phyloP scores from a whole-genome alignment of 495 filamentous ascomycete species.

The Sporormia fimetaria region DNA sequence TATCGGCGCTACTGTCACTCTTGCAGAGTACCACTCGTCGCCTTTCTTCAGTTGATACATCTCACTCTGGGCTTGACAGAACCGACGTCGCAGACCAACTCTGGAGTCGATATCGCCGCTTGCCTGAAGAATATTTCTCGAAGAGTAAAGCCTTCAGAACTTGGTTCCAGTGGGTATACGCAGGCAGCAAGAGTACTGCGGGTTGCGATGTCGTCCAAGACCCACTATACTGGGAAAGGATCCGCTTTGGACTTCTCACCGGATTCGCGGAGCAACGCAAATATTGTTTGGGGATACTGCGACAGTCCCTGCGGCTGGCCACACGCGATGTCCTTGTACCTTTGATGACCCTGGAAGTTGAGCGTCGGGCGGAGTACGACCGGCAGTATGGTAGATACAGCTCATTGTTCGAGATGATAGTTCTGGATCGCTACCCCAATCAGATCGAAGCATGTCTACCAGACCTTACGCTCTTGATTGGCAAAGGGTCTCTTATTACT shows the following conservation, averaged over 20 bases:
- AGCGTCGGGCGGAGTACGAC: no score
- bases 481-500: constrained; percentile 15
- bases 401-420: constrained; percentile 32
- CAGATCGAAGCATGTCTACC: constrained; percentile 32
- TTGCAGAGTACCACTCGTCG: constrained; percentile 1
- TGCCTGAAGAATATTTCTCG: constrained; percentile 6
- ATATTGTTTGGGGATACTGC: constrained; percentile 36
- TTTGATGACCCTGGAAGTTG: constrained; percentile 15
- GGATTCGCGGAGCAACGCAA: constrained; percentile 37
- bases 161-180: constrained; percentile 30
- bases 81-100: not conserved
- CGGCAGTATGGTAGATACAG: constrained; percentile 29
- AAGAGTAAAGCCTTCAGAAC: constrained; percentile 6
- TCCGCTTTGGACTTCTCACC: constrained; percentile 32
- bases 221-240: constrained; percentile 32
- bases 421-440: constrained; percentile 34
- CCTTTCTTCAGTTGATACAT: no score
- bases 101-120: constrained; percentile 1
- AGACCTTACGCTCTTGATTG: constrained; percentile 27
- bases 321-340: constrained; percentile 12
- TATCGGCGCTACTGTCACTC: constrained; percentile 13
- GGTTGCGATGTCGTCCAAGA: constrained; percentile 18
- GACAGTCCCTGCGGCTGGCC: constrained; percentile 27
- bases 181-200: constrained; percentile 8
- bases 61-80: no score